phyloP scores from a whole-genome alignment of 1,139 yeast genomes.

The Maudiozyma humilis region DNA sequence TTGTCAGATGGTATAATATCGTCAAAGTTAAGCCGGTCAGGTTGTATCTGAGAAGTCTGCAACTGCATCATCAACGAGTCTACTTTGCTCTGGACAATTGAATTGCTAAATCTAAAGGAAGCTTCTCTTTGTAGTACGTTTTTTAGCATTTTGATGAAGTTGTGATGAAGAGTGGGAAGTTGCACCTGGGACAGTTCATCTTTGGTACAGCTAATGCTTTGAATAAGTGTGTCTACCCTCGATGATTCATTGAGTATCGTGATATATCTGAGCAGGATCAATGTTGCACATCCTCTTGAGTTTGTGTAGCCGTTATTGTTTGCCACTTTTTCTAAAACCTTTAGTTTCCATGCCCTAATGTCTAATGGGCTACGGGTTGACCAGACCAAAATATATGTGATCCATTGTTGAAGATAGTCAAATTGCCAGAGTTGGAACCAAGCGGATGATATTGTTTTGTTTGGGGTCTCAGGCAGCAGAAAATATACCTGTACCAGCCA shows the following conservation, averaged over 20 bases:
- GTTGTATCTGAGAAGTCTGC: slow-evolving; percentile 5
- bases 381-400: slow-evolving; percentile 38
- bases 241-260: slow-evolving; percentile 13
- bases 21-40: slow-evolving; percentile 3
- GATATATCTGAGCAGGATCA: slow-evolving; percentile 18
- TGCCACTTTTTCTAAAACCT: slow-evolving; percentile 14
- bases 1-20: neutral
- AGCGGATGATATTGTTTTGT: slow-evolving; percentile 28
- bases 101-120: slow-evolving; percentile 12
- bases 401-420: slow-evolving; percentile 38
- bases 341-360: slow-evolving; percentile 32
- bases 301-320: slow-evolving; percentile 20
- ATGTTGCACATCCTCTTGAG: slow-evolving; percentile 17
- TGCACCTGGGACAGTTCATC: slow-evolving; percentile 15
- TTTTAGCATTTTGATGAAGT: slow-evolving; percentile 11
- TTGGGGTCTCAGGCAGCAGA: slow-evolving; percentile 26
- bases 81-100: slow-evolving; percentile 14
- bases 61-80: slow-evolving; percentile 7
- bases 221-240: slow-evolving; percentile 12
- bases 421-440: slow-evolving; percentile 39
- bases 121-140: slow-evolving; percentile 9
- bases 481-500: slow-evolving; percentile 36
- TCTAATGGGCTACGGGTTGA: slow-evolving; percentile 29
- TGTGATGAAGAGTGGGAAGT: slow-evolving; percentile 13
- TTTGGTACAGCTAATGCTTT: slow-evolving; percentile 13